Evolutionary conservation across 2,329 filamentous ascomycete genomes (phyloP).

Genomic region (Claviceps paspali): DNA sequence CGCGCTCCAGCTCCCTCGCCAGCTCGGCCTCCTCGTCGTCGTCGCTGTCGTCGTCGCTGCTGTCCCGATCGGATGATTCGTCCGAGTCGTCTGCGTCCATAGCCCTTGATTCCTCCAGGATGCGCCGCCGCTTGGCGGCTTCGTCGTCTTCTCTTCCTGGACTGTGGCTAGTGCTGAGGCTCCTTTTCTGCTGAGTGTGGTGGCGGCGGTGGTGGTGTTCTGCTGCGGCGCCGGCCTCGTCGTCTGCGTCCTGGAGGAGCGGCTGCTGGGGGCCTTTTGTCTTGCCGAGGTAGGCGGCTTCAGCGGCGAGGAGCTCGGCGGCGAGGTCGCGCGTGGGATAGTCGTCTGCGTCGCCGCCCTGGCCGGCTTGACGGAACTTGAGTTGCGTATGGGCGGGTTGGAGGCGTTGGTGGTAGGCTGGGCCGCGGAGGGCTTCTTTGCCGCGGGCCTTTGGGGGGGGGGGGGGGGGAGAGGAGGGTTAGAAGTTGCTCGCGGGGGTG

Average conservation of each 20-base stretch:
- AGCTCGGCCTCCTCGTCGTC: conserved; percentile 60
- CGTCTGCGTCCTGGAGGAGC: conserved; percentile 31
- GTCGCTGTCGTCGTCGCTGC: conserved; percentile 25
- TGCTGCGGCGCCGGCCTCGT: conserved; percentile 22
- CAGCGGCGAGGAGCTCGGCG: conserved; percentile 77
- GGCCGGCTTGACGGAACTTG: conserved; percentile 74
- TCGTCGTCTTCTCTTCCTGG: conserved; percentile 56
- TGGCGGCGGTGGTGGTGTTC: conserved; percentile 7
- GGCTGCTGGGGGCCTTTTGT: conserved; percentile 38
- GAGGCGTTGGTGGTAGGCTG: conserved; percentile 90
- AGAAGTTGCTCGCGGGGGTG: no score
- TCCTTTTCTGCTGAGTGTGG: conserved; percentile 33
- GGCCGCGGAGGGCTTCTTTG: conserved; percentile 86
- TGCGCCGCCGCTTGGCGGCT: conserved; percentile 69
- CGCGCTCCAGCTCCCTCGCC: conserved; percentile 86
- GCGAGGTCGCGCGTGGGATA: conserved; percentile 66
- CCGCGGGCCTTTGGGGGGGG: conserved; percentile 88
- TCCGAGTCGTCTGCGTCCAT: conserved; percentile 62
- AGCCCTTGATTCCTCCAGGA: conserved; percentile 76
- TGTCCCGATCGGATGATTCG: conserved; percentile 34
- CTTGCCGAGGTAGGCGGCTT: conserved; percentile 78
- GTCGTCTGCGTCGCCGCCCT: conserved; percentile 63
- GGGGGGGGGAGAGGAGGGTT: no score
- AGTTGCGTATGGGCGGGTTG: conserved; percentile 86
- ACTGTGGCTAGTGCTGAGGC: conserved; percentile 25